phyloP scores from a whole-genome alignment of 2,329 filamentous ascomycete genomes.

The Exophiala alcalophila region DNA sequence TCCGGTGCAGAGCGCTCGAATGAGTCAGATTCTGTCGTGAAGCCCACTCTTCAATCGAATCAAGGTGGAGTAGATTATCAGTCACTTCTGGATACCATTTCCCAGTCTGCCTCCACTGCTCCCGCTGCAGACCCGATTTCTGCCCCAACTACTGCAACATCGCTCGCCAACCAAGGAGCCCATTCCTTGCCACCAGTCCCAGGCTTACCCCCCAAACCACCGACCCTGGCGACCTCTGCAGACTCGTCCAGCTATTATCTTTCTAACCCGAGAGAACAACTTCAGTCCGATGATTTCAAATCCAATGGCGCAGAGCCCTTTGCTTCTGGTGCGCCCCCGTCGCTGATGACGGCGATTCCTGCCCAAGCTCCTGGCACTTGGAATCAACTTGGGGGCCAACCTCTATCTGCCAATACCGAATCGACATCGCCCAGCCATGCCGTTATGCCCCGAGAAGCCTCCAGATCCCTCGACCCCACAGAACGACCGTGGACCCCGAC shows the following conservation, averaged over 20 bases:
- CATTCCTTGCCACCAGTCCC: constrained; percentile 37
- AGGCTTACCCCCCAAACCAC: constrained; percentile 46
- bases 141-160: constrained; percentile 31
- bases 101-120: constrained; percentile 37
- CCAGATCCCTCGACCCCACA: constrained; percentile 29
- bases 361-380: constrained; percentile 18
- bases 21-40: constrained; percentile 14
- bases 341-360: constrained; percentile 8
- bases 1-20: constrained; percentile 8
- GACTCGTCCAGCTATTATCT: constrained; percentile 33
- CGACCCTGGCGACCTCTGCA: constrained; percentile 41
- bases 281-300: constrained; percentile 7
- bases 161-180: constrained; percentile 33
- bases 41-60: constrained; percentile 11
- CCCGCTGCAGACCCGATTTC: constrained; percentile 31
- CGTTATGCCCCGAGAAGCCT: constrained; percentile 11
- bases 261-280: background rate
- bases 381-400: constrained; percentile 11
- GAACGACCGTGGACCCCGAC: constrained; percentile 50
- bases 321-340: constrained; percentile 4
- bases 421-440: constrained; percentile 7
- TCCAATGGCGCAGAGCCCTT: constrained; percentile 12
- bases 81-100: constrained; percentile 48
- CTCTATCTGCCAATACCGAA: constrained; percentile 7
- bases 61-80: constrained; percentile 47